A percentile compares a stretch with the other conserved stretches of the same genome.
These are phyloP conservation scores for Martensiomyces pterosporus DNA, from an alignment of 192 early-diverging fungal genomes.

Conservation along the genomic window DNA sequence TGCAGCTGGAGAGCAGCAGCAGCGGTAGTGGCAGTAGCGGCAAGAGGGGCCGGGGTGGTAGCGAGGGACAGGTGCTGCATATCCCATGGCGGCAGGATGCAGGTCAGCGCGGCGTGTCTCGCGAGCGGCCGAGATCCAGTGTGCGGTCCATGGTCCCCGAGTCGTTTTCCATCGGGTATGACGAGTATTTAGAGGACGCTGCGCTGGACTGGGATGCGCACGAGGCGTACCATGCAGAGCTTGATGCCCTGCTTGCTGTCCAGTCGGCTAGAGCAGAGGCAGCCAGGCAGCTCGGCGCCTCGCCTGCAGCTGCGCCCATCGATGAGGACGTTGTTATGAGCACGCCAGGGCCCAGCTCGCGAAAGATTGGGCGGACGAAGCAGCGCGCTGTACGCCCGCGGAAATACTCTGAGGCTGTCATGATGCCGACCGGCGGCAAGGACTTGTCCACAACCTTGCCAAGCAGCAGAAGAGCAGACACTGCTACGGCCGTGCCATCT, in stretches of 20 bases:
- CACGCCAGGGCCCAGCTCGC: no score
- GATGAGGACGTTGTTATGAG: no score
- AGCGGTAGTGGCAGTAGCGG: conserved; percentile 1
- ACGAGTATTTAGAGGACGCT: conserved; percentile 56
- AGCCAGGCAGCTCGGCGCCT: no score
- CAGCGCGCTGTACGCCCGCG: conserved; percentile 38
- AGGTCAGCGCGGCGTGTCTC: background rate
- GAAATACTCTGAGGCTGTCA: conserved; percentile 48
- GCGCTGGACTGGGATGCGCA: conserved; percentile 48
- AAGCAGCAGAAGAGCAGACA: no score
- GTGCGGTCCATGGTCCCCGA: conserved; percentile 27
- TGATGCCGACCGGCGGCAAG: background rate
- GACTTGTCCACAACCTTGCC: background rate
- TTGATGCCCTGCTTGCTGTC: conserved; percentile 38
- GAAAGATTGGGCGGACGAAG: no score
- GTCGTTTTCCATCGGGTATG: conserved; percentile 43
- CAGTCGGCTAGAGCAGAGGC: conserved; percentile 27
- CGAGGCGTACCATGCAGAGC: conserved; percentile 36
- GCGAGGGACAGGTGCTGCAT: conserved; percentile 20
- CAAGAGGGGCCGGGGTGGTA: conserved; percentile 5
- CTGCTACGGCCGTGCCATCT: no score
- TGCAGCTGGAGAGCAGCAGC: conserved; percentile 30
- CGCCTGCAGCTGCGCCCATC: no score
- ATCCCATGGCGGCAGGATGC: conserved; percentile 37
- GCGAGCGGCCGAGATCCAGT: conserved; percentile 18